Evolutionary conservation across 202 grass and related monocot species (phyloP).

Genomic region (Musa balbisiana): DNA sequence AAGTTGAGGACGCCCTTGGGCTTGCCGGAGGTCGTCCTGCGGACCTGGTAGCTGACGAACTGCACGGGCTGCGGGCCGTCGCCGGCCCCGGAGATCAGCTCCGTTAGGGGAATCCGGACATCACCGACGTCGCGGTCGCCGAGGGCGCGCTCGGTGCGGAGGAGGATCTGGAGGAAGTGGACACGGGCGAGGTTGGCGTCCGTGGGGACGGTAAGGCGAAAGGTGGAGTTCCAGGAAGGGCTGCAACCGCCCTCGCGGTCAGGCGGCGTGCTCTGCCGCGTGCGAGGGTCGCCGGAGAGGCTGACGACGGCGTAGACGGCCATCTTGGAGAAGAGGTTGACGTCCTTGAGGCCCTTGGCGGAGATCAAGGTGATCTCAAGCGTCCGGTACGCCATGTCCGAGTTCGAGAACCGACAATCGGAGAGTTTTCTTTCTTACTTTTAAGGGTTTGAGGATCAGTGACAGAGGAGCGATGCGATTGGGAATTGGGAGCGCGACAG

Average conservation of each 20-base stretch:
- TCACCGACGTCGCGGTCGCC: slow-evolving; percentile 52
- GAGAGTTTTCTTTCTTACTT: not conserved
- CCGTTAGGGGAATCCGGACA: slow-evolving; percentile 44
- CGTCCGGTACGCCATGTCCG: slow-evolving; percentile 32
- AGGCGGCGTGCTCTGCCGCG: slow-evolving; percentile 34
- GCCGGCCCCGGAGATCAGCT: slow-evolving; percentile 28
- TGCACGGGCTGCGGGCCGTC: not conserved
- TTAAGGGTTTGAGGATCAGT: not conserved
- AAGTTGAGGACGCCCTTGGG: slow-evolving; percentile 55
- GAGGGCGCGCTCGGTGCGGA: slow-evolving; percentile 37
- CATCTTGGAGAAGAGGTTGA: slow-evolving; percentile 50
- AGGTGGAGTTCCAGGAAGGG: slow-evolving; percentile 43
- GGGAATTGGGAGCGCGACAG: no score
- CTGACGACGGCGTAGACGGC: slow-evolving; percentile 49
- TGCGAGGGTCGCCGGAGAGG: slow-evolving; percentile 37
- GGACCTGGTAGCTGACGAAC: slow-evolving; percentile 61
- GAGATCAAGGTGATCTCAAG: slow-evolving; percentile 64
- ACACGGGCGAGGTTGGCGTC: slow-evolving; percentile 17
- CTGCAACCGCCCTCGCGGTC: slow-evolving; percentile 36
- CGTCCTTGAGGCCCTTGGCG: slow-evolving; percentile 69
- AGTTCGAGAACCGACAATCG: not conserved
- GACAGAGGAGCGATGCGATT: no score
- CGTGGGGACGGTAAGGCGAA: slow-evolving; percentile 36
- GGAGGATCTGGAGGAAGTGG: slow-evolving; percentile 39
- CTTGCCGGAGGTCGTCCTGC: slow-evolving; percentile 39